Evolutionary conservation across 1,284 basidiomycete genomes (phyloP), one percentile per base, ranked within the genome.

Genomic region (Ustilago nuda): DNA sequence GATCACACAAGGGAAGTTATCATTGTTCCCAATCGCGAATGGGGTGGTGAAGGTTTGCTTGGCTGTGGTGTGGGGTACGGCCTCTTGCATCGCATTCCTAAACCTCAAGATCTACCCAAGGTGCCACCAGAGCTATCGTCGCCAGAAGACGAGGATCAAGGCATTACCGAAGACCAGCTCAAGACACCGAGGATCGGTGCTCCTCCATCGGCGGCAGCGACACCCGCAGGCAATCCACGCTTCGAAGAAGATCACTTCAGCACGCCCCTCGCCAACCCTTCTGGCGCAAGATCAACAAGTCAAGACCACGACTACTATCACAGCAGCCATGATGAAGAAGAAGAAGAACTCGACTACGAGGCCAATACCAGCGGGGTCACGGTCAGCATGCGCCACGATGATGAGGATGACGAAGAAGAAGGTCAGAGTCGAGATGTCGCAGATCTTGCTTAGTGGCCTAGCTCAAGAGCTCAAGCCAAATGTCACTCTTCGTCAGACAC

Each of bases 1-100:
- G 95, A 99, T 58, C 84, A 86, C 17, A 87, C 86, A 8, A 73
- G 86, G 23, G 86, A 86, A 57, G 83, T 83, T 36, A 83, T 86
- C 60, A 77, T 82, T 30, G 75, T 82, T 19, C 71, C 72, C 17
- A 80, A 80, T 55, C 62, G 83, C 5, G 79, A 83, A 33, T 84
- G 83, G 83, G 83, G 83, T 32, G 83, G 83, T 9, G 83, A 84
- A 36, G 83, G 83, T 7, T 54, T 84, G 6, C 75, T 84, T 0
- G 83, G 83, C 8, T 84, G 83, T 60, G 83, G 83, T 19, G 81
- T 84, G 4, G 83, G 83, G 8, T 84, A 80, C 39, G 83, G 83
- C 4, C 75, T 84, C 0, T 60, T 84, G 56, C 83, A 80, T 63
- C 78, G 78, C 53, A 80, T 80, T 56, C 78, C 78, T 39, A 78